phyloP scores from a whole-genome alignment of 345 rosid genomes.

The Euphorbia tirucalli region DNA sequence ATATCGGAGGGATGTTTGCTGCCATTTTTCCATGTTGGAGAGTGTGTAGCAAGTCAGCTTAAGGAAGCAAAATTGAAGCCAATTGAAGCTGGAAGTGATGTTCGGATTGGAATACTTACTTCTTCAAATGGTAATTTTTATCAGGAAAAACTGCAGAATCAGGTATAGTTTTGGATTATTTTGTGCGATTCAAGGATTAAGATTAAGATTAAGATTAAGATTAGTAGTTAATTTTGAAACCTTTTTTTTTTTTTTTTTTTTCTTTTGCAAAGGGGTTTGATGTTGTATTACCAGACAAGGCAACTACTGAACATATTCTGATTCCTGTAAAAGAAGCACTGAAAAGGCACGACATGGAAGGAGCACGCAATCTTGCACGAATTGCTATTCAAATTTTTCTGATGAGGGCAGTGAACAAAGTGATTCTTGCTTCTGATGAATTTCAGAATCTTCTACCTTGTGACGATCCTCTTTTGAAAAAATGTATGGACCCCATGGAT shows the following conservation, averaged over 20 bases:
- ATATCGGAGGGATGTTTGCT: slow-evolving; percentile 48
- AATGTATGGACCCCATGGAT: slow-evolving; percentile 63
- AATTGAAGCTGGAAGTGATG: slow-evolving; percentile 53
- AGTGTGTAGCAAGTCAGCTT: slow-evolving; percentile 62
- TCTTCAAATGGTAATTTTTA: slow-evolving; percentile 45
- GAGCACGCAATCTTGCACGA: slow-evolving; percentile 57
- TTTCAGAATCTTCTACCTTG: slow-evolving; percentile 46
- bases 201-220: too few relatives aligned
- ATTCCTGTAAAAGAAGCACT: slow-evolving; percentile 50
- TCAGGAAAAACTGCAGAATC: slow-evolving; percentile 54
- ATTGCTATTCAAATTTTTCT: slow-evolving; percentile 56
- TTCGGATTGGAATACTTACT: slow-evolving; percentile 62
- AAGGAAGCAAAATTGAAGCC: slow-evolving; percentile 58
- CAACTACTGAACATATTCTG: slow-evolving; percentile 50
- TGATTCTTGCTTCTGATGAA: slow-evolving; percentile 62
- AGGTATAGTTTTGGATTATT: slow-evolving; percentile 30
- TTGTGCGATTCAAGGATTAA: too few relatives aligned
- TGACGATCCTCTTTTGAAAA: slow-evolving; percentile 59
- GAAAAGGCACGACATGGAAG: slow-evolving; percentile 53
- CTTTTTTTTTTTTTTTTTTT: too few relatives aligned
- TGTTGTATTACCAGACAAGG: slow-evolving; percentile 63
- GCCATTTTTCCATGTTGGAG: slow-evolving; percentile 60
- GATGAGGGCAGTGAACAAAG: slow-evolving; percentile 58
- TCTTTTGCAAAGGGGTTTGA: slow-evolving; percentile 87
- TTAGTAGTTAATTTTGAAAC: too few relatives aligned